A percentile compares a stretch with the other conserved stretches of the same genome.
phyloP scores from a whole-genome alignment of 176 grass and related monocot species.

The Eleusine coracana region DNA sequence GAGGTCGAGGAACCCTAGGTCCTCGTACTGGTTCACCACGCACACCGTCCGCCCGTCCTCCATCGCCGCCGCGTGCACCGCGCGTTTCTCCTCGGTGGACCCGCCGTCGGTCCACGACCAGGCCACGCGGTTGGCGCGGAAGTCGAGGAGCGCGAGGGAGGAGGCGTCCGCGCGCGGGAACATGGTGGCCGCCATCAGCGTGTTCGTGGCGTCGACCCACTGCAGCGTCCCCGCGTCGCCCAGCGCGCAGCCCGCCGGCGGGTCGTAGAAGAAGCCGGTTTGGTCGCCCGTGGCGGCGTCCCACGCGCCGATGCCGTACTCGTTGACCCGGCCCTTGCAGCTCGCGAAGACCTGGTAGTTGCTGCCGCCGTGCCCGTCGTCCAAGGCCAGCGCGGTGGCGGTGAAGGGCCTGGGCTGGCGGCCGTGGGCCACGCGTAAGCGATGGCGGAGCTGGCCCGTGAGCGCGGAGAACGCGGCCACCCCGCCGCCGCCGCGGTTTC shows the following conservation, averaged over 20 bases:
- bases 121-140: slow-evolving; percentile 61
- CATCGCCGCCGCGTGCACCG: slow-evolving; percentile 63
- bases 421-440: slow-evolving; percentile 60
- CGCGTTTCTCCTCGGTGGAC: slow-evolving; percentile 74
- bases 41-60: slow-evolving; percentile 65
- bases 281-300: slow-evolving; percentile 64
- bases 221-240: slow-evolving; percentile 85
- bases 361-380: neutral
- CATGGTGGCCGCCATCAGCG: slow-evolving; percentile 76
- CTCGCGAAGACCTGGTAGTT: slow-evolving; percentile 54
- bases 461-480: slow-evolving; percentile 68
- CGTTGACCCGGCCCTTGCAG: slow-evolving; percentile 85
- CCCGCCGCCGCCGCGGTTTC: slow-evolving; percentile 30
- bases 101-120: slow-evolving; percentile 86
- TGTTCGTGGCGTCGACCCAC: slow-evolving; percentile 54
- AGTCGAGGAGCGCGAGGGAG: slow-evolving; percentile 72
- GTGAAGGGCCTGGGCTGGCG: slow-evolving; percentile 63
- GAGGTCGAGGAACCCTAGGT: slow-evolving; percentile 86
- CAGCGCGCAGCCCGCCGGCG: slow-evolving; percentile 59
- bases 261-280: slow-evolving; percentile 84
- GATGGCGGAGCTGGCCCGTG: slow-evolving; percentile 57
- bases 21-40: slow-evolving; percentile 80
- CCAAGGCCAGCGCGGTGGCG: slow-evolving; percentile 60
- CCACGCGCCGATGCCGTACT: slow-evolving; percentile 85
- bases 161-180: slow-evolving; percentile 81